phyloP scores from a whole-genome alignment of 768 basidiomycete genomes.

The Boletus vinaceobasis region DNA sequence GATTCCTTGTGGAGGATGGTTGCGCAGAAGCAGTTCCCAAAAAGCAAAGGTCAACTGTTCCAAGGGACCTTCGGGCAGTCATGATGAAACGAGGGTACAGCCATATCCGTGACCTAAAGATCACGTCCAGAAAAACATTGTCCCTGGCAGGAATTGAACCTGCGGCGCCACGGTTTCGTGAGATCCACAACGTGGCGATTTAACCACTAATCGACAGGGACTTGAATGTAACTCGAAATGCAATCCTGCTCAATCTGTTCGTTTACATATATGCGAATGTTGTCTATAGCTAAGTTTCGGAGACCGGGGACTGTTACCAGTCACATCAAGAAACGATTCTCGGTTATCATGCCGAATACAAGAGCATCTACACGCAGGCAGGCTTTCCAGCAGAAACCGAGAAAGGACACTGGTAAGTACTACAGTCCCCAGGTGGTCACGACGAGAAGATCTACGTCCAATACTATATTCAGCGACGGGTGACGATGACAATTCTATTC shows the following conservation, averaged over 20 bases:
- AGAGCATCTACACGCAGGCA: constrained; percentile 4
- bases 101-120: too few relatives aligned
- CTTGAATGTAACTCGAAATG: neutral
- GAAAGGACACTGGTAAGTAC: neutral
- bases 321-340: neutral
- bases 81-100: neutral
- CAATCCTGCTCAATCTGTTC: neutral
- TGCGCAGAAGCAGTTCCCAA: constrained; percentile 81
- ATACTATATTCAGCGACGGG: constrained; percentile 1
- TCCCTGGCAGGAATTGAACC: constrained; percentile 40
- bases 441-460: neutral
- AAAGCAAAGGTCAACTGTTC: constrained; percentile 60
- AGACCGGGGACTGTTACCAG: neutral
- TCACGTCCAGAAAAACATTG: constrained; percentile 16
- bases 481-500: neutral
- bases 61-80: constrained; percentile 20
- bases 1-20: constrained; percentile 75
- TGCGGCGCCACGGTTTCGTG: constrained; percentile 37
- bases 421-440: too few relatives aligned
- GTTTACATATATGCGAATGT: neutral
- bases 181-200: constrained; percentile 40
- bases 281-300: too few relatives aligned
- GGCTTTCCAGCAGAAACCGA: neutral
- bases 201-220: constrained; percentile 44
- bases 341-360: constrained; percentile 11